These are phyloP conservation scores for Coemansia furcata DNA, from an alignment of 192 early-diverging fungal species.

Conservation along the genomic window DNA sequence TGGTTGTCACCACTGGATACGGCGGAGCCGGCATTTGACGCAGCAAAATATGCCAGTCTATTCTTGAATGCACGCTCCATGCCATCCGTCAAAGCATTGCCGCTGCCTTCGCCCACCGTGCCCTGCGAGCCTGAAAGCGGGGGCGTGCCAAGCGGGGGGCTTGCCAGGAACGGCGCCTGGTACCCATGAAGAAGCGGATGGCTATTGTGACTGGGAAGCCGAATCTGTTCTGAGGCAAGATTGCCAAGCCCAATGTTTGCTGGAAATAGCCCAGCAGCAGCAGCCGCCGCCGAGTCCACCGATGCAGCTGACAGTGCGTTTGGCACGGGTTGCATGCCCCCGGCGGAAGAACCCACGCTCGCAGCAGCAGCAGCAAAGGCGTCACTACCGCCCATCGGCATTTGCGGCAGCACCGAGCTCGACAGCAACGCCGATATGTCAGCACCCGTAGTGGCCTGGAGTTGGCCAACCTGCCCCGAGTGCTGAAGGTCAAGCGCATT, in stretches of 20 bases:
- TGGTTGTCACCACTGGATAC: not conserved
- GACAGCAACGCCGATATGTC: constrained; percentile 15
- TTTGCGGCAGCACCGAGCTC: constrained; percentile 10
- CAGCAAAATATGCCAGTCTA: not conserved
- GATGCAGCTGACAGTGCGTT: constrained; percentile 20
- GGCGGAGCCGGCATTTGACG: not conserved
- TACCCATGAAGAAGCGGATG: constrained; percentile 23
- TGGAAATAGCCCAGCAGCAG: constrained; percentile 14
- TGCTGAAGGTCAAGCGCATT: constrained; percentile 31
- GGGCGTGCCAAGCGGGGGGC: constrained; percentile 6
- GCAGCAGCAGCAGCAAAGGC: not conserved
- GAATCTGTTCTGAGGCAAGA: constrained; percentile 2
- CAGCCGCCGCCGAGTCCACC: constrained; percentile 5
- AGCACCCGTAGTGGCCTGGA: not conserved
- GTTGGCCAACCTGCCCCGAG: constrained; percentile 2
- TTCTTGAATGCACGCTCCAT: not conserved
- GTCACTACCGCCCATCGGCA: not conserved
- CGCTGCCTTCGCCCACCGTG: not conserved
- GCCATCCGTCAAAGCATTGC: not conserved
- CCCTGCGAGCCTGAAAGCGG: not conserved
- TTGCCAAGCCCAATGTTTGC: constrained; percentile 8
- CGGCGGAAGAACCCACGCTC: constrained; percentile 3
- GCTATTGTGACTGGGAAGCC: constrained; percentile 27
- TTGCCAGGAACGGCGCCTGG: constrained; percentile 8
- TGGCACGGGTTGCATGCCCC: constrained; percentile 47